phyloP scores from a whole-genome alignment of 768 basidiomycete species.

The Leucocoprinus birnbaumii region DNA sequence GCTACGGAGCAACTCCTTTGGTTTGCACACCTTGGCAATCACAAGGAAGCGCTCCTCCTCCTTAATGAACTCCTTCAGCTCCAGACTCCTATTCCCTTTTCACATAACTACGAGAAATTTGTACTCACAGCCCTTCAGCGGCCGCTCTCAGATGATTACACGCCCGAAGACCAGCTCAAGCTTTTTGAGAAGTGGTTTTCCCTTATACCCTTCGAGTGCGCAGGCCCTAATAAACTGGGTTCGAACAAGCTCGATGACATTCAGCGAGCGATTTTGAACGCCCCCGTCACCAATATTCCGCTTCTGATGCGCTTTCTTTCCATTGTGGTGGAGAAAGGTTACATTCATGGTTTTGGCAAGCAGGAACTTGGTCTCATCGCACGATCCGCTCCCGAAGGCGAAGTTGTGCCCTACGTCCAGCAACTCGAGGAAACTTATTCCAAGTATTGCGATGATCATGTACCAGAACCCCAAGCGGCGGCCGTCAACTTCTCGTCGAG shows the following conservation, averaged over 20 bases:
- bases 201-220: constrained; percentile 24
- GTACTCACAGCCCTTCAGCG: constrained; percentile 21
- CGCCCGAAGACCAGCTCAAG: constrained; percentile 13
- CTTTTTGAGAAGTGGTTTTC: constrained; percentile 29
- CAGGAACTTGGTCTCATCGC: constrained; percentile 36
- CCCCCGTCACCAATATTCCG: constrained; percentile 21
- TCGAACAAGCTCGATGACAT: constrained; percentile 18
- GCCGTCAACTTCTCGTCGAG: constrained; percentile 11
- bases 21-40: constrained; percentile 19
- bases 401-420: constrained; percentile 36
- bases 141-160: constrained; percentile 2
- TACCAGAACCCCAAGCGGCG: constrained; percentile 8
- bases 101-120: constrained; percentile 24
- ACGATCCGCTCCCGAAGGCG: constrained; percentile 34
- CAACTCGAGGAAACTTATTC: constrained; percentile 25
- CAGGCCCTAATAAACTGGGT: not conserved
- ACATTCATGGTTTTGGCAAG: constrained; percentile 17
- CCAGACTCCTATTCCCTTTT: constrained; percentile 24
- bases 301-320: constrained; percentile 28
- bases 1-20: constrained; percentile 15
- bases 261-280: constrained; percentile 21
- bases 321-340: constrained; percentile 39
- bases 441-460: constrained; percentile 16
- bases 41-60: constrained; percentile 26
- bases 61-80: constrained; percentile 30